Percentiles rank a stretch among this genome's conserved stretches.
Evolutionary conservation across 2,329 filamentous ascomycete species (phyloP).

Genomic region (Tolypocladium amazonense): DNA sequence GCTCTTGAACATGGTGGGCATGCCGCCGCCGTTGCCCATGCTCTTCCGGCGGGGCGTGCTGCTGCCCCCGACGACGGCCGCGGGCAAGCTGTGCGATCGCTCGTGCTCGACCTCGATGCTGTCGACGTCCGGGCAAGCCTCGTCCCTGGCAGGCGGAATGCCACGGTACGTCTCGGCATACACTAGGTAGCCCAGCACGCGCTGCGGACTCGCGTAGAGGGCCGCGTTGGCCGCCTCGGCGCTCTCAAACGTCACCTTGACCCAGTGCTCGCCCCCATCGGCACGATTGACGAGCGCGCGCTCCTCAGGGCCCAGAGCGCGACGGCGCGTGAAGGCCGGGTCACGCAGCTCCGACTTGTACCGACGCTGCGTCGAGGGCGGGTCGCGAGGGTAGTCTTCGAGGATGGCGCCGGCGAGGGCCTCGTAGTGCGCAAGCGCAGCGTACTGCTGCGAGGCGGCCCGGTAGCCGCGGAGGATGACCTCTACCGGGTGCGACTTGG

Average conservation of each 20-base stretch:
- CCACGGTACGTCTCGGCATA: conserved; percentile 62
- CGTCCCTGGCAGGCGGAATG: conserved; percentile 52
- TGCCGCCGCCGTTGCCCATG: conserved; percentile 10
- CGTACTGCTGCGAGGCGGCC: conserved; percentile 59
- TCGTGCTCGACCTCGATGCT: conserved; percentile 19
- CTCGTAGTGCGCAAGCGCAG: conserved; percentile 82
- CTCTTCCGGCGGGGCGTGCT: conserved; percentile 15
- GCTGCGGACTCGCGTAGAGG: conserved; percentile 59
- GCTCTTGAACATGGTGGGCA: conserved; percentile 25
- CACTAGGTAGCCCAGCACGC: conserved; percentile 59
- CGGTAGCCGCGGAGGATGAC: conserved; percentile 77
- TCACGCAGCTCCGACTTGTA: conserved; percentile 68
- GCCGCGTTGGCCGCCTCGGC: conserved; percentile 60
- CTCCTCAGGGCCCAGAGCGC: conserved; percentile 59
- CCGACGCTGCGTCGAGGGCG: conserved; percentile 58
- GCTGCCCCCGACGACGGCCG: conserved; percentile 6
- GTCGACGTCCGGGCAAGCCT: conserved; percentile 45
- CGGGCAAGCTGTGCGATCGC: conserved; percentile 26
- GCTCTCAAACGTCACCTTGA: conserved; percentile 75
- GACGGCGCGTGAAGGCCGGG: conserved; percentile 55
- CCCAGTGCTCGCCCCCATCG: conserved; percentile 82
- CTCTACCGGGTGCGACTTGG: conserved; percentile 48
- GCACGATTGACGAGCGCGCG: conserved; percentile 71
- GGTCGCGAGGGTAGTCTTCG: conserved; percentile 84
- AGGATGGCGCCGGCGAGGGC: conserved; percentile 76